phyloP scores from a whole-genome alignment of 2,329 filamentous ascomycete genomes.

The Gaeumannomyces tritici region DNA sequence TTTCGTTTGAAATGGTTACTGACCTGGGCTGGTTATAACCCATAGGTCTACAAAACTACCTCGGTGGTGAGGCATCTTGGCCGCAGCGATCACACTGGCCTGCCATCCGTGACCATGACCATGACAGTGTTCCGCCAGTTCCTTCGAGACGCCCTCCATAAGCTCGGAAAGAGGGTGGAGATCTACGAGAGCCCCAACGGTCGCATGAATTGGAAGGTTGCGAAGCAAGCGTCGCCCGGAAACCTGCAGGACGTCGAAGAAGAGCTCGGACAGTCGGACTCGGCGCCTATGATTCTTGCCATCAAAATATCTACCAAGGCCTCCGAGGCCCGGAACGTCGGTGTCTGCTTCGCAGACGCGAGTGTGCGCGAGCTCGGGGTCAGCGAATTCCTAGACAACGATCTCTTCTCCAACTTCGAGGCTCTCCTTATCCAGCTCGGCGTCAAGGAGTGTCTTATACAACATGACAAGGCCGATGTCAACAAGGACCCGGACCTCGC shows the following conservation, averaged over 20 bases:
- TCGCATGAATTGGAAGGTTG: constrained; percentile 84
- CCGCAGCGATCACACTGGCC: constrained; percentile 68
- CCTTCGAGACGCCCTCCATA: constrained; percentile 85
- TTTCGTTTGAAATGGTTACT: background rate
- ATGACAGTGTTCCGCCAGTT: constrained; percentile 93
- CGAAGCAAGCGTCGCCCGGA: constrained; percentile 87
- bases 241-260: constrained; percentile 97
- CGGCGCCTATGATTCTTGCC: constrained; percentile 87
- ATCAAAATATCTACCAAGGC: constrained; percentile 90
- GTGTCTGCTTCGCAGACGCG: constrained; percentile 95
- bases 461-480: constrained; percentile 67
- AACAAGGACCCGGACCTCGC: constrained; percentile 80
- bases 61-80: constrained; percentile 89
- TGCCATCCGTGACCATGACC: constrained; percentile 92
- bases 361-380: constrained; percentile 92
- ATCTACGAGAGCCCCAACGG: constrained; percentile 71
- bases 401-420: constrained; percentile 96
- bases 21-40: background rate
- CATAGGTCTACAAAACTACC: constrained; percentile 88
- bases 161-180: constrained; percentile 81
- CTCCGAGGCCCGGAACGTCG: constrained; percentile 73
- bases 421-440: constrained; percentile 92
- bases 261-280: constrained; percentile 76
- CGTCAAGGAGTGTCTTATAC: constrained; percentile 87
- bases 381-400: constrained; percentile 98